phyloP scores from a whole-genome alignment of 2,329 filamentous ascomycete species.

The Xylariales sp. region DNA sequence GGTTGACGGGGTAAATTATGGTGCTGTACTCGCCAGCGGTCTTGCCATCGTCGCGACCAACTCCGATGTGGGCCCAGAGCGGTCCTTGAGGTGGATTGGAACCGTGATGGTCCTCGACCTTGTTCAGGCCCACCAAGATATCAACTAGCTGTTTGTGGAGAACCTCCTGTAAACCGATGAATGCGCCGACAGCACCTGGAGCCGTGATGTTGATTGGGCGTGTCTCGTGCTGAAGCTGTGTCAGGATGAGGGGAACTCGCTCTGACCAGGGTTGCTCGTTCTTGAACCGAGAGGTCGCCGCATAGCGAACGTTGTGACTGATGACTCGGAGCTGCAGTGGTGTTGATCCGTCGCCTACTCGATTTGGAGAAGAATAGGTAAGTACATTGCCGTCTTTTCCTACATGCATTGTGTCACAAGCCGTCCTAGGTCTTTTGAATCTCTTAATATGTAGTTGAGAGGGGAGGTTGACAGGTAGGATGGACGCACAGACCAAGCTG shows the following conservation, averaged over 20 bases:
- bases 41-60: constrained; percentile 62
- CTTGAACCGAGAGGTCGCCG: constrained; percentile 43
- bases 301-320: constrained; percentile 67
- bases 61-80: constrained; percentile 58
- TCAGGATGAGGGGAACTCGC: constrained; percentile 50
- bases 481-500: too few relatives aligned
- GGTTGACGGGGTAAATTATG: constrained; percentile 64
- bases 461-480: too few relatives aligned
- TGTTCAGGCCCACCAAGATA: constrained; percentile 48
- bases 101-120: too few relatives aligned
- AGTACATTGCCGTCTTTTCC: too few relatives aligned
- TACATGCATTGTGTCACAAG: too few relatives aligned
- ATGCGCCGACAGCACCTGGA: constrained; percentile 27
- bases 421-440: too few relatives aligned
- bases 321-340: constrained; percentile 56
- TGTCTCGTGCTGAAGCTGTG: constrained; percentile 53
- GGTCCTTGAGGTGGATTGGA: too few relatives aligned
- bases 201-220: constrained; percentile 49
- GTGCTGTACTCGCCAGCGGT: constrained; percentile 73
- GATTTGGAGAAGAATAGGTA: too few relatives aligned
- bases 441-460: too few relatives aligned
- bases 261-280: constrained; percentile 57
- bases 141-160: constrained; percentile 58
- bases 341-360: too few relatives aligned
- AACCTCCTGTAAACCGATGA: constrained; percentile 69